Evolutionary conservation across 495 filamentous ascomycete genomes (phyloP).

Genomic region (Podospora fimiseda): DNA sequence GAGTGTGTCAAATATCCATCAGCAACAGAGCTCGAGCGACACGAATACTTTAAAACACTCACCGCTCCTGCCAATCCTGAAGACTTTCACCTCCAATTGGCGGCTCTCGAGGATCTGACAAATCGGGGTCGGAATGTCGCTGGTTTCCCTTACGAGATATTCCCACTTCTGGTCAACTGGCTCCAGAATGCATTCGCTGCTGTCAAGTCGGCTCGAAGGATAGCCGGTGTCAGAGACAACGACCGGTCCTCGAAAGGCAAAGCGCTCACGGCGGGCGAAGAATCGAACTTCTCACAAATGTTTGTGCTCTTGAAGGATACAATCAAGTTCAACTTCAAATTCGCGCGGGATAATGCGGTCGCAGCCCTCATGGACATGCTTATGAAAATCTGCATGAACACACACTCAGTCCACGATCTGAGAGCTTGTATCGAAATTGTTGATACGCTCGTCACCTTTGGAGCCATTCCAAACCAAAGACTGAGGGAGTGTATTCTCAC

Average conservation of each 20-base stretch:
- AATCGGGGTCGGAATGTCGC: constrained; percentile 56
- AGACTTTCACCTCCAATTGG: constrained; percentile 58
- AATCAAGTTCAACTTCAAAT: constrained; percentile 76
- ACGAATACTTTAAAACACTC: constrained; percentile 57
- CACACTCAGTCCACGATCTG: constrained; percentile 67
- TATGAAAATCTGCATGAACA: constrained; percentile 68
- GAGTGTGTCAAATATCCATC: constrained; percentile 56
- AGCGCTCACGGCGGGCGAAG: constrained; percentile 50
- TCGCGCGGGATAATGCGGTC: constrained; percentile 62
- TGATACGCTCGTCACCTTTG: constrained; percentile 72
- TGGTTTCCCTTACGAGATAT: constrained; percentile 57
- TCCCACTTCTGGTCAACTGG: constrained; percentile 53
- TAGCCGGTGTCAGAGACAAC: constrained; percentile 23
- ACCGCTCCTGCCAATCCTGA: constrained; percentile 44
- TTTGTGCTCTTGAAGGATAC: constrained; percentile 72
- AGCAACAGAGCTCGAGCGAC: constrained; percentile 57
- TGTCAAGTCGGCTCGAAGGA: constrained; percentile 43
- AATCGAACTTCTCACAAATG: constrained; percentile 59
- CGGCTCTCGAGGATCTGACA: constrained; percentile 55
- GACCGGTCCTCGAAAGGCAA: constrained; percentile 41
- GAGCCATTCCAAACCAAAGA: constrained; percentile 61
- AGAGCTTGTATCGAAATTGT: constrained; percentile 69
- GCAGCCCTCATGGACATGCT: constrained; percentile 59
- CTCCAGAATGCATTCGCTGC: constrained; percentile 51
- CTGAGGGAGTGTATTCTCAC: constrained; percentile 68